A percentile compares a stretch with the other conserved stretches of the same genome.
phyloP scores from a whole-genome alignment of 2,329 filamentous ascomycete genomes.

The Capronia coronata region DNA sequence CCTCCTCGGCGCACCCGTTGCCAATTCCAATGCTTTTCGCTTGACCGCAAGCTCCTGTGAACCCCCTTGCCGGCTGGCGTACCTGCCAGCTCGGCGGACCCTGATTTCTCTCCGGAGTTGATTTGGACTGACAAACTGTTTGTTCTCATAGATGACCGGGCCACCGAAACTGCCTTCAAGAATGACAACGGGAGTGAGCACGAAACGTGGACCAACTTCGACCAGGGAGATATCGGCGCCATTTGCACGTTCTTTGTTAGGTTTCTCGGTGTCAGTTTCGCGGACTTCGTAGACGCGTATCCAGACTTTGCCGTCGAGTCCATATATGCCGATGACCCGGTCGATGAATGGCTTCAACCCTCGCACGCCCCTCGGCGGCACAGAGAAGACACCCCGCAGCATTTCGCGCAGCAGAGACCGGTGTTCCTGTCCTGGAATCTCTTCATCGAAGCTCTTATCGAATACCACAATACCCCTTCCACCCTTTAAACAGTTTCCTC shows the following conservation, averaged over 20 bases:
- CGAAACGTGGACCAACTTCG: conserved; percentile 89
- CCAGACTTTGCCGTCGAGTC: conserved; percentile 93
- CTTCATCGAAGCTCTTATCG: conserved; percentile 77
- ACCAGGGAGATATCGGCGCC: conserved; percentile 66
- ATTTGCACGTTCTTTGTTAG: conserved; percentile 27
- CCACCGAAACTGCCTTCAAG: conserved; percentile 92
- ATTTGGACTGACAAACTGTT: conserved; percentile 94
- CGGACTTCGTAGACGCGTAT: conserved; percentile 89
- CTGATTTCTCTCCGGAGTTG: conserved; percentile 79
- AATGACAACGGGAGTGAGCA: conserved; percentile 89
- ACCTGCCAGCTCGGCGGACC: conserved; percentile 66
- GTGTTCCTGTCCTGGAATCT: conserved; percentile 48
- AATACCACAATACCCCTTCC: conserved; percentile 87
- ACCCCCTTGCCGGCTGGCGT: conserved; percentile 70
- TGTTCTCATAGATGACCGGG: conserved; percentile 96
- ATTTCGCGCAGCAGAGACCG: conserved; percentile 66
- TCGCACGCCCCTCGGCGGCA: conserved; percentile 71
- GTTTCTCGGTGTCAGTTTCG: conserved; percentile 50
- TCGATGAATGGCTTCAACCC: conserved; percentile 96
- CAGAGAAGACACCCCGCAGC: conserved; percentile 82
- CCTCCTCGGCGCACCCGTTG: conserved; percentile 53
- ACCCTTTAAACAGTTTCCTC: conserved; percentile 92
- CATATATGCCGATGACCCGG: conserved; percentile 85
- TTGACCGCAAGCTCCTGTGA: conserved; percentile 65
- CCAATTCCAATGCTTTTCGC: conserved; percentile 70